These are phyloP conservation scores for Russula ochroleuca DNA, from an alignment of 768 basidiomycete species.

Conservation along the genomic window DNA sequence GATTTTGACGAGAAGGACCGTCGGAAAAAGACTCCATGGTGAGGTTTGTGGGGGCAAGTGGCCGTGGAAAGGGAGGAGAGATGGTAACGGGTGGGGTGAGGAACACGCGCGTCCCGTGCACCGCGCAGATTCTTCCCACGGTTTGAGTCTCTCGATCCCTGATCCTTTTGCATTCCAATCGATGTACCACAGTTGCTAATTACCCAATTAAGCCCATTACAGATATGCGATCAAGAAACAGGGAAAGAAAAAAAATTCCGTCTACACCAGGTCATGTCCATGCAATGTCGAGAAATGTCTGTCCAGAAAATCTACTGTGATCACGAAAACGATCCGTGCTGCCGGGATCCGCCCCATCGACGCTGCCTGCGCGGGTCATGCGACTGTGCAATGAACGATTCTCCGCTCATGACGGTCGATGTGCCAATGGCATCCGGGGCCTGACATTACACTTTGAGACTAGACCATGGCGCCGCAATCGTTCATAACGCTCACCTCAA, in stretches of 20 bases:
- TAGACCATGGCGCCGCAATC: neutral
- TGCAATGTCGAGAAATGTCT: neutral
- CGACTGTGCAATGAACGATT: slow-evolving; percentile 18
- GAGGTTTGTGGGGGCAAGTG: neutral
- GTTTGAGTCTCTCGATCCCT: neutral
- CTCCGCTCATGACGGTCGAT: slow-evolving; percentile 26
- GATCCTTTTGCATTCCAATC: neutral
- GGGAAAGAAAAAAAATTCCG: slow-evolving; percentile 7
- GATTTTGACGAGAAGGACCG: slow-evolving; percentile 23
- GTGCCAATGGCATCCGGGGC: slow-evolving; percentile 17
- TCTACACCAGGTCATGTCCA: slow-evolving; percentile 9
- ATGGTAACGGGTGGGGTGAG: neutral
- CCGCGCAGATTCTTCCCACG: slow-evolving; percentile 14
- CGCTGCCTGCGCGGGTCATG: slow-evolving; percentile 24
- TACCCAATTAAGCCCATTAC: slow-evolving; percentile 6
- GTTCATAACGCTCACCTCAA: slow-evolving; percentile 25
- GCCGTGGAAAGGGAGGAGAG: neutral
- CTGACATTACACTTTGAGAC: neutral
- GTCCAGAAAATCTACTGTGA: neutral
- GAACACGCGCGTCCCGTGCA: slow-evolving; percentile 7
- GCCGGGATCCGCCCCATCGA: slow-evolving; percentile 19
- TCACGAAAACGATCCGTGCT: slow-evolving; percentile 25
- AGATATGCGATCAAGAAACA: slow-evolving; percentile 15
- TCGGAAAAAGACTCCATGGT: slow-evolving; percentile 37
- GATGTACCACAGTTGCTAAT: neutral